Evolutionary conservation across 2,329 filamentous ascomycete genomes (phyloP).

Genomic region (Stagonosporopsis chrysanthemi): DNA sequence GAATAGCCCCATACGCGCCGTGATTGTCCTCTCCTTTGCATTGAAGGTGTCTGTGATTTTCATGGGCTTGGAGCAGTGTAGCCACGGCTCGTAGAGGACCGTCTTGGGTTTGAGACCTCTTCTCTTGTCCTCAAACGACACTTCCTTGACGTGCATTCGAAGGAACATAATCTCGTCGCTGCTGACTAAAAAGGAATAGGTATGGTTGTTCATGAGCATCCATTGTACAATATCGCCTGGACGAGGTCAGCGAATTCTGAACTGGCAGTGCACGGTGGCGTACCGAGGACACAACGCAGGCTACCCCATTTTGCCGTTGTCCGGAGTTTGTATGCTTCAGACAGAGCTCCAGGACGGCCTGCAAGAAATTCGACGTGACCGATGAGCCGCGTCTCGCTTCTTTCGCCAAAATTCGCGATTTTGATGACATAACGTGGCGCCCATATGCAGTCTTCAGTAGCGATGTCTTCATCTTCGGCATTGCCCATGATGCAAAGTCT

Average conservation of each 20-base stretch:
- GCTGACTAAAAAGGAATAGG: slow-evolving; percentile 28
- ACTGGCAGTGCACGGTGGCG: neutral
- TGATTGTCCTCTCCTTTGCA: slow-evolving; percentile 2
- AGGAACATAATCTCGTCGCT: slow-evolving; percentile 33
- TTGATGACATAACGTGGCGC: slow-evolving; percentile 22
- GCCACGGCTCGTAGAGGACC: slow-evolving; percentile 18
- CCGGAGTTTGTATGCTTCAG: slow-evolving; percentile 15
- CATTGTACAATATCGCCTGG: slow-evolving; percentile 29
- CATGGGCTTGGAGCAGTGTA: slow-evolving; percentile 24
- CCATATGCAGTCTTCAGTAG: slow-evolving; percentile 12
- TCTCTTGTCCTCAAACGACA: neutral
- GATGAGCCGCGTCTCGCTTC: slow-evolving; percentile 16
- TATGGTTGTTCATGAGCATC: slow-evolving; percentile 28
- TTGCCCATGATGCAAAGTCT: slow-evolving; percentile 10
- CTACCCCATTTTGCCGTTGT: slow-evolving; percentile 25
- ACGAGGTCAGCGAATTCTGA: neutral
- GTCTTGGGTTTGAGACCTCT: neutral
- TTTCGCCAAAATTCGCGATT: slow-evolving; percentile 1
- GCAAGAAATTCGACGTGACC: slow-evolving; percentile 33
- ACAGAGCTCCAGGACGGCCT: slow-evolving; percentile 23
- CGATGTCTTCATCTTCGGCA: slow-evolving; percentile 9
- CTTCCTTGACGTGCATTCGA: slow-evolving; percentile 9
- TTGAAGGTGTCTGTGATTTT: slow-evolving; percentile 20
- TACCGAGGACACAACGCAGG: slow-evolving; percentile 31
- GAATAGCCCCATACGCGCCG: slow-evolving; percentile 22